Percentiles rank a stretch among this genome's conserved stretches.
phyloP scores from a whole-genome alignment of 805 yeast species.

The Debaryomyces maramus region DNA sequence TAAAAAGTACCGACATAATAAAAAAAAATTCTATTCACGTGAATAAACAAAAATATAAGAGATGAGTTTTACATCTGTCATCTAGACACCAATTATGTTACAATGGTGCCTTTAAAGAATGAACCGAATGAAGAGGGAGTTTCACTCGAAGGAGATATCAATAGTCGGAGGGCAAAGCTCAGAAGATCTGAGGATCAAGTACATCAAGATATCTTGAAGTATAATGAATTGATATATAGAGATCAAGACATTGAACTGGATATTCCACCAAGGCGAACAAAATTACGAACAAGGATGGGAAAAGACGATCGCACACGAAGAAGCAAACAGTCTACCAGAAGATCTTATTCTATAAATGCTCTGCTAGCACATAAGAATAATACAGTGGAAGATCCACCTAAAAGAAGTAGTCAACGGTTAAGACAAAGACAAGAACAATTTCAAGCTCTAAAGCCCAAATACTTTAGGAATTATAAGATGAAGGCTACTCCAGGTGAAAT shows the following conservation, averaged over 20 bases:
- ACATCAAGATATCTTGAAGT: conserved; percentile 18
- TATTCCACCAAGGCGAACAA: conserved; percentile 25
- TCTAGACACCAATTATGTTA: too few species aligned
- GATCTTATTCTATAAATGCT: too few species aligned
- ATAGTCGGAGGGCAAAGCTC: not conserved
- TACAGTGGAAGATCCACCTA: not conserved
- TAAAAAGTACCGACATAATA: too few species aligned
- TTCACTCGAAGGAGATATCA: too few species aligned
- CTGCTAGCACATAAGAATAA: not conserved
- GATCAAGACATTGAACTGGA: conserved; percentile 21
- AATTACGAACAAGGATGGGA: conserved; percentile 7
- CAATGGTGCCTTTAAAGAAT: not conserved
- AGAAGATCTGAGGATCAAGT: conserved; percentile 11
- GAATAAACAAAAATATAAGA: not conserved
- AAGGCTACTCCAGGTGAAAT: not conserved
- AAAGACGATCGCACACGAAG: too few species aligned
- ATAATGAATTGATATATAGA: conserved; percentile 16
- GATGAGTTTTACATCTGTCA: not conserved
- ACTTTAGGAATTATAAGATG: not conserved
- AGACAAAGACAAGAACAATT: too few species aligned
- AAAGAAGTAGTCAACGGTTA: conserved; percentile 1
- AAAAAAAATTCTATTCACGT: too few species aligned
- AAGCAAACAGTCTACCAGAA: too few species aligned
- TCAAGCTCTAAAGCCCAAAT: not conserved
- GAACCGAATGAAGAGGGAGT: not conserved